phyloP scores from a whole-genome alignment of 306 rosid genomes.

The Inga leiocalycina region DNA sequence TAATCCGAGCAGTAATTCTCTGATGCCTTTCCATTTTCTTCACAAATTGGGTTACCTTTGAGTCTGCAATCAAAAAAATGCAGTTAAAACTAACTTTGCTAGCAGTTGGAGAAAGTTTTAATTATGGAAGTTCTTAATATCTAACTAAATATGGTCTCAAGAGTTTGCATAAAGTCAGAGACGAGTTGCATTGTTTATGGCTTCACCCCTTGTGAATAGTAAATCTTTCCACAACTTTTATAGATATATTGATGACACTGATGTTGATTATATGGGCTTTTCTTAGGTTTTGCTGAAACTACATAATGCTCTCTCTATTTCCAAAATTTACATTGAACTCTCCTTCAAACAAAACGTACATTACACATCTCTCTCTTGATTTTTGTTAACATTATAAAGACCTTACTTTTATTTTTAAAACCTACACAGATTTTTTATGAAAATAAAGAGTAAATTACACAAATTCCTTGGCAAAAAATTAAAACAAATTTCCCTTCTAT shows the following conservation, averaged over 20 bases:
- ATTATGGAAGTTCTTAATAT: slow-evolving; percentile 12
- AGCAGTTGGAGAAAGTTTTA: slow-evolving; percentile 9
- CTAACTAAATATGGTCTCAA: neutral
- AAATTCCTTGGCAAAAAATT: no score
- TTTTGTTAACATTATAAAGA: neutral
- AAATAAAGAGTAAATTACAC: neutral
- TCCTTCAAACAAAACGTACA: neutral
- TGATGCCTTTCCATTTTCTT: slow-evolving; percentile 4
- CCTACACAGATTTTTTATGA: neutral
- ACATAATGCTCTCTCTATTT: neutral
- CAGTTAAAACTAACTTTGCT: slow-evolving; percentile 2
- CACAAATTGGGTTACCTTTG: slow-evolving; percentile 54
- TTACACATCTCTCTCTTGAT: neutral
- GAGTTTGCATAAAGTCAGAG: neutral
- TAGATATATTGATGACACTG: neutral
- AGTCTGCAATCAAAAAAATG: slow-evolving; percentile 51
- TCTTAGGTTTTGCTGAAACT: neutral
- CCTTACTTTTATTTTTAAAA: neutral
- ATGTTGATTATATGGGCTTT: neutral
- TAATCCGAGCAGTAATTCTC: slow-evolving; percentile 44
- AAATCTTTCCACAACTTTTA: neutral
- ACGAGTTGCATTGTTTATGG: neutral
- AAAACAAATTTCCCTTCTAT: neutral
- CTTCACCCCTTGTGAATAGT: neutral
- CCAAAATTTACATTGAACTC: neutral